Conservation (phyloP, 495 filamentous ascomycete species). For the Penicillium egyptiacum region DNA sequence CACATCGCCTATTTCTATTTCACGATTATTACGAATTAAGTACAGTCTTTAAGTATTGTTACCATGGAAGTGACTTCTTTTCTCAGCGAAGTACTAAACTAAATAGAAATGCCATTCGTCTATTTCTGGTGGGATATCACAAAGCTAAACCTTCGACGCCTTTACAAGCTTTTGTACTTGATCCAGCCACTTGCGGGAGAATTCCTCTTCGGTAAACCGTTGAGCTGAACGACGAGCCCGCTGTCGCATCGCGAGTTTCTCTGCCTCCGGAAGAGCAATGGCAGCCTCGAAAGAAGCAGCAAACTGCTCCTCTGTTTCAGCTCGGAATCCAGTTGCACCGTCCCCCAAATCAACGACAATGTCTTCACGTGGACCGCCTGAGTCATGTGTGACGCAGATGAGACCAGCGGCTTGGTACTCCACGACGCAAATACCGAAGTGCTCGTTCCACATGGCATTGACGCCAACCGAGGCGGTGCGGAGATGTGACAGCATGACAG, state of each 20-base stretch:
- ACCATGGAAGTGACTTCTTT: background rate
- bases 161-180: constrained; percentile 70
- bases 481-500: constrained; percentile 76
- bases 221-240: constrained; percentile 73
- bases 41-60: background rate
- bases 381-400: constrained; percentile 87
- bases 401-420: constrained; percentile 97
- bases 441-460: constrained; percentile 99
- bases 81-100: background rate
- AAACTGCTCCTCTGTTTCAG: constrained; percentile 72
- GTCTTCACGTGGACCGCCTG: constrained; percentile 87
- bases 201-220: constrained; percentile 85
- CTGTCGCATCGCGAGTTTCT: constrained; percentile 67
- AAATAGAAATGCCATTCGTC: constrained; percentile 5
- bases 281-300: constrained; percentile 75
- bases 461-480: constrained; percentile 74
- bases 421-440: constrained; percentile 97
- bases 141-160: constrained; percentile 11
- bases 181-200: constrained; percentile 69
- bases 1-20: constrained; percentile 6
- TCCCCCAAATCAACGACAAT: constrained; percentile 82
- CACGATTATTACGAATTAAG: constrained; percentile 16
- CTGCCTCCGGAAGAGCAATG: constrained; percentile 61
- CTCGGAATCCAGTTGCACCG: constrained; percentile 81
- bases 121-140: constrained; percentile 13